Evolutionary conservation across 2,329 filamentous ascomycete genomes (phyloP).

Genomic region (Sclerotinia subarctica): DNA sequence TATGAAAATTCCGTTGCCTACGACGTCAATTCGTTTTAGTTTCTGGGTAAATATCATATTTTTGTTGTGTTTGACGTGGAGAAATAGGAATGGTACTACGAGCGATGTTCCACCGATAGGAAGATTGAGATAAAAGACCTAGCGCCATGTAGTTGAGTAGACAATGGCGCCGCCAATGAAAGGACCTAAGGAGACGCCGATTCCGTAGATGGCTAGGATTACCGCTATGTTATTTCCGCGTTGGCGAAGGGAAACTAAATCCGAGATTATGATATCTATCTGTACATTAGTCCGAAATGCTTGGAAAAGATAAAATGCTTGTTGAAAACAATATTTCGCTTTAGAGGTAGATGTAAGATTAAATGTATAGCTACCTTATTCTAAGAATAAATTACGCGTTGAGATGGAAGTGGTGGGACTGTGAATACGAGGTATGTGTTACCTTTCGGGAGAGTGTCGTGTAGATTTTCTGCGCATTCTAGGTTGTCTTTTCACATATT

Average conservation of each 20-base stretch:
- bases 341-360: too few species aligned
- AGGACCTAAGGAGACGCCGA: constrained; percentile 43
- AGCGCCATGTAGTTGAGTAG: constrained; percentile 42
- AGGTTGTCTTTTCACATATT: too few species aligned
- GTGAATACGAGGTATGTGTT: too few species aligned
- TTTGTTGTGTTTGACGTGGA: constrained; percentile 21
- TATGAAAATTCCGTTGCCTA: constrained; percentile 60
- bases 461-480: too few species aligned
- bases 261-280: constrained; percentile 48
- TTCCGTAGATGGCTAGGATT: constrained; percentile 41
- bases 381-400: too few species aligned
- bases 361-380: too few species aligned
- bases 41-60: constrained; percentile 15
- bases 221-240: constrained; percentile 45
- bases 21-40: constrained; percentile 57
- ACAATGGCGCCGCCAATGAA: constrained; percentile 44
- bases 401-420: too few species aligned
- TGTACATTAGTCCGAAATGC: constrained; percentile 41
- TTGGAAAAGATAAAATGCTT: too few species aligned
- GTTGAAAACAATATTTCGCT: too few species aligned
- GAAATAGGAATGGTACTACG: constrained; percentile 20
- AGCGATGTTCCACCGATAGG: constrained; percentile 25
- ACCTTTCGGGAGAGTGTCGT: too few species aligned
- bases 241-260: constrained; percentile 49
- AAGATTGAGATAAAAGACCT: constrained; percentile 27